phyloP scores from a whole-genome alignment of 768 basidiomycete genomes.

The Naganishia friedmannii region DNA sequence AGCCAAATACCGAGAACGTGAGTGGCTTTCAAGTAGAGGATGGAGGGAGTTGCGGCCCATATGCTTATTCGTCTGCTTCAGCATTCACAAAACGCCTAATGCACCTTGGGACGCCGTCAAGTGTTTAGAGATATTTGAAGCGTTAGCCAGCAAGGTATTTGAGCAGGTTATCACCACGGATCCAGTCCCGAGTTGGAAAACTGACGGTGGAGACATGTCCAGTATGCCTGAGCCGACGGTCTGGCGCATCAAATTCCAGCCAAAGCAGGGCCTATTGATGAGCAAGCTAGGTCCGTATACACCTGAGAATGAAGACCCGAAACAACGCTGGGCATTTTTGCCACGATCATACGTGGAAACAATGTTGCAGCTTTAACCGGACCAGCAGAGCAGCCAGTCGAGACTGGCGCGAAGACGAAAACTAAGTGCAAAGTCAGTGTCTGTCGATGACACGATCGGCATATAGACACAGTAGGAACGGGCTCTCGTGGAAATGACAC shows the following conservation, averaged over 20 bases:
- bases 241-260: conserved; percentile 46
- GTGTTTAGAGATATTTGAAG: conserved; percentile 41
- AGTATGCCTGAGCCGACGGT: conserved; percentile 39
- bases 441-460: no score
- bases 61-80: not conserved
- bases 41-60: not conserved
- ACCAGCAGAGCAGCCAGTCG: not conserved
- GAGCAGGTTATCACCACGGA: conserved; percentile 43
- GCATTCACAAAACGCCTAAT: conserved; percentile 31
- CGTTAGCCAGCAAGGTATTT: conserved; percentile 37
- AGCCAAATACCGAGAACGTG: conserved; percentile 45
- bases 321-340: conserved; percentile 35
- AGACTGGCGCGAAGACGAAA: not conserved
- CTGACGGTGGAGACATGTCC: not conserved
- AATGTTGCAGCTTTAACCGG: not conserved
- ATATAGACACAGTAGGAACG: no score
- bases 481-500: no score
- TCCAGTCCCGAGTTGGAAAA: conserved; percentile 26
- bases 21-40: conserved; percentile 25
- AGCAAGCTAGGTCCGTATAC: conserved; percentile 36
- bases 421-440: no score
- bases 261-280: conserved; percentile 43
- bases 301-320: conserved; percentile 32
- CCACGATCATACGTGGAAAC: conserved; percentile 1
- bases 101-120: conserved; percentile 43